Evolutionary conservation across 805 yeast genomes (phyloP).

Genomic region (Wickerhamiella azymoides): DNA sequence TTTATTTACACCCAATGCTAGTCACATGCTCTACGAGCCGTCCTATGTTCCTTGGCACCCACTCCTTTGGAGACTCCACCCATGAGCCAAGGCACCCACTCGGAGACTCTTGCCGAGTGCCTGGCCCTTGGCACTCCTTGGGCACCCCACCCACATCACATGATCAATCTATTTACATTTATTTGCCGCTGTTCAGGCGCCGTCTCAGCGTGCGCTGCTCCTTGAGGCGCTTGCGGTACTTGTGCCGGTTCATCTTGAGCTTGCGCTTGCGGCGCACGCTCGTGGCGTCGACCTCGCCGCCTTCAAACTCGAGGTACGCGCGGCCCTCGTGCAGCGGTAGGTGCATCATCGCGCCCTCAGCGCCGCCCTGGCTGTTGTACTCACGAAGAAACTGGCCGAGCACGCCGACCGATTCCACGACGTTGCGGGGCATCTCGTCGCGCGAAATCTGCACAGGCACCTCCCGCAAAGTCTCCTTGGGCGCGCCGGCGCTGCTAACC

Average conservation of each 20-base stretch:
- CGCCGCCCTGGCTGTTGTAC: slow-evolving; percentile 3
- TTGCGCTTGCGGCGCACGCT: slow-evolving; percentile 44
- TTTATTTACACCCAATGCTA: too few relatives aligned
- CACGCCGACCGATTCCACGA: slow-evolving; percentile 9
- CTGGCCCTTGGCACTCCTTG: too few relatives aligned
- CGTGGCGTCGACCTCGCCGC: slow-evolving; percentile 21
- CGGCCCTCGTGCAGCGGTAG: slow-evolving; percentile 6
- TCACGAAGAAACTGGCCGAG: slow-evolving; percentile 6
- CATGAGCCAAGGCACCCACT: too few relatives aligned
- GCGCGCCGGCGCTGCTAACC: background rate
- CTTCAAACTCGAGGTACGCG: slow-evolving; percentile 5
- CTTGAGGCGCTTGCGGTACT: slow-evolving; percentile 92
- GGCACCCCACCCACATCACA: background rate
- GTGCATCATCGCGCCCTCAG: background rate
- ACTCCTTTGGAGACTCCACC: too few relatives aligned
- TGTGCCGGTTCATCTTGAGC: slow-evolving; percentile 95
- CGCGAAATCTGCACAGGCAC: background rate
- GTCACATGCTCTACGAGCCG: too few relatives aligned
- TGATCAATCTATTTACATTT: slow-evolving; percentile 4
- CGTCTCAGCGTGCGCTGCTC: slow-evolving; percentile 47
- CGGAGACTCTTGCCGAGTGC: too few relatives aligned
- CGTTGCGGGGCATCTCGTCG: slow-evolving; percentile 8
- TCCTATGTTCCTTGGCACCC: too few relatives aligned
- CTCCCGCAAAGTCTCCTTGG: background rate
- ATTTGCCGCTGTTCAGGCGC: slow-evolving; percentile 15